These are phyloP conservation scores for Cladosporium velox DNA, from an alignment of 2,329 filamentous ascomycete genomes.

Conservation along the genomic window DNA sequence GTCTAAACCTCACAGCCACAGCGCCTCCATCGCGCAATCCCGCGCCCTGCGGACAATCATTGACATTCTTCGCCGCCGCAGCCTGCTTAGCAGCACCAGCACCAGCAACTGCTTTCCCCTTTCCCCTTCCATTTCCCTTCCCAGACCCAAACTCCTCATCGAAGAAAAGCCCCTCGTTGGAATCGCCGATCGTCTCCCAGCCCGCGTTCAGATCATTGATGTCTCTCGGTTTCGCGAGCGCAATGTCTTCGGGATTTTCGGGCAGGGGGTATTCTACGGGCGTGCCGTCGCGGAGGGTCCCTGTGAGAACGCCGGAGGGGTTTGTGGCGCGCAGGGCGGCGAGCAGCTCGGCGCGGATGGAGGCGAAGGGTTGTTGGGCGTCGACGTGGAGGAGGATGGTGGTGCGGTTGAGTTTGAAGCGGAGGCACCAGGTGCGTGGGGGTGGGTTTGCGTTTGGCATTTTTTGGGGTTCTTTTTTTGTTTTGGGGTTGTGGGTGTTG, in stretches of 20 bases:
- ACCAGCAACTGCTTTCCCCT: conserved; percentile 37
- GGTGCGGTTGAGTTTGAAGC: conserved; percentile 49
- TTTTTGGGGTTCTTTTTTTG: neutral
- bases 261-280: conserved; percentile 40
- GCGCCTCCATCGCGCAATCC: conserved; percentile 38
- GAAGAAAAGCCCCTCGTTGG: conserved; percentile 27
- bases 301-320: conserved; percentile 39
- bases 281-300: conserved; percentile 38
- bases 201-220: conserved; percentile 43
- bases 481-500: neutral
- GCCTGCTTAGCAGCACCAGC: conserved; percentile 30
- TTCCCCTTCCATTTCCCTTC: conserved; percentile 39
- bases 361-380: conserved; percentile 43
- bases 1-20: conserved; percentile 40
- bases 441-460: conserved; percentile 16
- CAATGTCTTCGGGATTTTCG: conserved; percentile 40
- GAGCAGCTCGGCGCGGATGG: conserved; percentile 46
- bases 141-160: conserved; percentile 34
- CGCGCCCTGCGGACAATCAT: conserved; percentile 40
- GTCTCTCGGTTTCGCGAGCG: conserved; percentile 46
- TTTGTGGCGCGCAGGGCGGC: conserved; percentile 44
- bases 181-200: conserved; percentile 41
- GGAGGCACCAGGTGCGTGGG: conserved; percentile 33
- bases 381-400: conserved; percentile 51
- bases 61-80: conserved; percentile 36